phyloP scores from a whole-genome alignment of 139 green algal species.

The Yamagishiella unicocca region DNA sequence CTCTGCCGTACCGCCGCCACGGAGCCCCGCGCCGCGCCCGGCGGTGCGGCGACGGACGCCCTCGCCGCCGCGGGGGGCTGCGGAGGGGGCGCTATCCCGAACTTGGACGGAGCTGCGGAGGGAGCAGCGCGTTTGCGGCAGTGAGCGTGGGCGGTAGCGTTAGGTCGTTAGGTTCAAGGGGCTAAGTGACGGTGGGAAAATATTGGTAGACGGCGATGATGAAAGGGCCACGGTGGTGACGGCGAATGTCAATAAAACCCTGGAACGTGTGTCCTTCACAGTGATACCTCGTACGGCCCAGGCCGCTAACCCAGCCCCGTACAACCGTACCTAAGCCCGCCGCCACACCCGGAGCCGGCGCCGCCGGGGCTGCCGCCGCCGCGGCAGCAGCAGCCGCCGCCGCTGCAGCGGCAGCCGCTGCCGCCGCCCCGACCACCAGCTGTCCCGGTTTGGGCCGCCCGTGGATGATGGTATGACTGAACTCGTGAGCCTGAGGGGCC shows the following conservation, averaged over 20 bases:
- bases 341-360: not conserved
- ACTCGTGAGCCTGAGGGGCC: constrained; percentile 59
- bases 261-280: too few species aligned
- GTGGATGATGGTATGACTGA: constrained; percentile 79
- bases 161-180: too few species aligned
- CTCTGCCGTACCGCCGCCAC: not conserved
- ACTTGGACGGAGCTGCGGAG: constrained; percentile 21
- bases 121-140: too few species aligned
- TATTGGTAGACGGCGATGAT: too few species aligned
- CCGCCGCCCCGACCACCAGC: constrained; percentile 57
- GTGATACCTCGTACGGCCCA: too few species aligned
- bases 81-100: not conserved
- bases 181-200: too few species aligned
- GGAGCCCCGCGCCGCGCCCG: not conserved
- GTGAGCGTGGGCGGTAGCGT: too few species aligned
- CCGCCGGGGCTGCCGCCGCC: not conserved
- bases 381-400: not conserved
- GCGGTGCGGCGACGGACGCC: not conserved
- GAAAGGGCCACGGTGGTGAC: too few species aligned
- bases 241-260: too few species aligned
- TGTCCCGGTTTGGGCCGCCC: constrained; percentile 61
- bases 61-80: not conserved
- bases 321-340: not conserved
- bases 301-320: too few species aligned
- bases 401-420: not conserved